Conservation (phyloP, 2,329 filamentous ascomycete species). For the Xylaria sp. region DNA sequence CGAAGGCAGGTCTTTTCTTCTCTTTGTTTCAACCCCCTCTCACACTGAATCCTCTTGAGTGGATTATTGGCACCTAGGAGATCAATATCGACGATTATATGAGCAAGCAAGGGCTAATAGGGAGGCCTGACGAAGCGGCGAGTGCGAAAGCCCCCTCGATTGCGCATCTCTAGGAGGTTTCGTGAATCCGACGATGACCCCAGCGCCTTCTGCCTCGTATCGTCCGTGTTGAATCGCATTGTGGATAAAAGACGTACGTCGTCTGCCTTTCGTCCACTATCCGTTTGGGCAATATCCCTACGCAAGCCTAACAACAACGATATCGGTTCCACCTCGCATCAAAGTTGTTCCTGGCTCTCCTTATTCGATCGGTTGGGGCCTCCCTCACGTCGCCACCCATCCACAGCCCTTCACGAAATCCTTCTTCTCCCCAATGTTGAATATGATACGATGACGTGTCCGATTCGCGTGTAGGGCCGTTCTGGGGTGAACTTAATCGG, state of each 20-base stretch:
- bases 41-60: no score
- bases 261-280: slow-evolving; percentile 3
- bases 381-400: slow-evolving; percentile 8
- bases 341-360: slow-evolving; percentile 23
- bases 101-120: not conserved
- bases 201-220: no score
- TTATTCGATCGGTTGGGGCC: slow-evolving; percentile 1
- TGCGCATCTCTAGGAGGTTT: not conserved
- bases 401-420: slow-evolving; percentile 24
- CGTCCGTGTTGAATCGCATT: no score
- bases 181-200: no score
- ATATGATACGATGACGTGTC: slow-evolving; percentile 26
- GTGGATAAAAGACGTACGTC: not conserved
- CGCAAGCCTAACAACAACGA: slow-evolving; percentile 22
- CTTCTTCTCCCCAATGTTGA: slow-evolving; percentile 29
- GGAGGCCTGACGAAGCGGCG: not conserved
- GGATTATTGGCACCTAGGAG: no score
- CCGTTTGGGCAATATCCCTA: not conserved
- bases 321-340: slow-evolving; percentile 31
- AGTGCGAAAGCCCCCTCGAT: not conserved
- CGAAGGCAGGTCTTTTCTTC: not conserved
- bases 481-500: slow-evolving; percentile 11
- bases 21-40: no score
- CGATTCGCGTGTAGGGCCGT: slow-evolving; percentile 20
- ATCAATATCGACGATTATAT: no score